These are phyloP conservation scores for Saturnispora saitoi DNA, from an alignment of 805 yeast genomes.

Conservation along the genomic window DNA sequence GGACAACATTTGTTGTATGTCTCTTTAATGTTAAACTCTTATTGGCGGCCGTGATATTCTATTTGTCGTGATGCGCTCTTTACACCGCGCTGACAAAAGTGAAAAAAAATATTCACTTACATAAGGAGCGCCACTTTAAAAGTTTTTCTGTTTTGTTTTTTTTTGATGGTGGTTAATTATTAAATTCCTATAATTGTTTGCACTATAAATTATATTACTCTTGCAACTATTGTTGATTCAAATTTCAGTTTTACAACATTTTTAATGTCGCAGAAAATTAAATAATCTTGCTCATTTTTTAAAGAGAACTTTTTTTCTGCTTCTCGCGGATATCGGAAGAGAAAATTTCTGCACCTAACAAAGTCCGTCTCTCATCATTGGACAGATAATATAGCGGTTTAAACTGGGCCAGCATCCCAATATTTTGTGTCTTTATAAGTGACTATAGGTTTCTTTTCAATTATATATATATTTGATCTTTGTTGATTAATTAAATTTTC, in stretches of 20 bases:
- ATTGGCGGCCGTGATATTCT: neutral
- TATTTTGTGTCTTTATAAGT: neutral
- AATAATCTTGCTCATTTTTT: neutral
- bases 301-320: neutral
- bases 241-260: neutral
- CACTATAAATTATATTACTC: no score
- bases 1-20: neutral
- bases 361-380: conserved; percentile 1
- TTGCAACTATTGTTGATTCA: neutral
- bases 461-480: no score
- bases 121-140: no score
- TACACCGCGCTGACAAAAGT: neutral
- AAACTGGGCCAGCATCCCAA: neutral
- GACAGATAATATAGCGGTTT: neutral
- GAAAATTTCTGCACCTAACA: neutral
- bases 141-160: no score
- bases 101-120: no score
- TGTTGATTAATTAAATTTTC: no score
- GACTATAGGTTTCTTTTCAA: no score
- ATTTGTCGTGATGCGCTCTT: neutral
- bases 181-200: no score
- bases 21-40: neutral
- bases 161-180: no score
- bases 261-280: neutral
- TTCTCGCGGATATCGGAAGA: conserved; percentile 4